Base-by-base conservation (phyloP, 2,329 filamentous ascomycete species). In the Aspergillus sp. region DNA sequence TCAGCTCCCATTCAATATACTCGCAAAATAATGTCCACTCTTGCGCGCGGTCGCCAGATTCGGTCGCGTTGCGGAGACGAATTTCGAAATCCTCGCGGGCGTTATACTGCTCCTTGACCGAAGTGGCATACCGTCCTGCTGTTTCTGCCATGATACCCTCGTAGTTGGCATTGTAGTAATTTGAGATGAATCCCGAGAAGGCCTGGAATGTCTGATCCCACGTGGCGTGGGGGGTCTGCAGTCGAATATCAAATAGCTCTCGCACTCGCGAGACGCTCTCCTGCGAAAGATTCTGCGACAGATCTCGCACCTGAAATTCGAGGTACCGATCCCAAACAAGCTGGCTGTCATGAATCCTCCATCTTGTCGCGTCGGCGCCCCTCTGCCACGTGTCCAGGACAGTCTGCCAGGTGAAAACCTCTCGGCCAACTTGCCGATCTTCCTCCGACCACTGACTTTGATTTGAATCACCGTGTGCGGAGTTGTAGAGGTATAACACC, bases 1-100 rank as follows among this genome's bases (percentile, higher is more conserved):
- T 81, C 70, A 89, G 84, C 80, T 99, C 95, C 91, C 92, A 97
- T 57, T 91, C 88, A 19, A 98, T 81, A 70, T 99, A 99, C 59
- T 90, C 86, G 4, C 76, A 77, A 64, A 84, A 84, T 3, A 81
- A 77, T 22, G 76, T 74, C 75, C 84, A 86, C 63, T 88, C 83
- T 8, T 79, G 76, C n/a, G 76, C 74, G 58, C 75, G 78, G 65
- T 89, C 85, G 38, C 79, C 80, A n/a, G 79, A 76, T 48, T 84
- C 79, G 30, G 79, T 73, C 1, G 84, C 84, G 56, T 82, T 80
- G 51, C 80, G 79, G 30, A 89, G 70, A 48, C 80, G 80, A 57
- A 81, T 76, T 69, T 89, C 87, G 61, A 83, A 81, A 22, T 80
- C 73, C 61, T 85, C 84, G 38, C 87, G 84, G 19, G 83, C 74